Evolutionary conservation across 192 early-diverging fungal species (phyloP).

Genomic region (Umbelopsis vinacea): DNA sequence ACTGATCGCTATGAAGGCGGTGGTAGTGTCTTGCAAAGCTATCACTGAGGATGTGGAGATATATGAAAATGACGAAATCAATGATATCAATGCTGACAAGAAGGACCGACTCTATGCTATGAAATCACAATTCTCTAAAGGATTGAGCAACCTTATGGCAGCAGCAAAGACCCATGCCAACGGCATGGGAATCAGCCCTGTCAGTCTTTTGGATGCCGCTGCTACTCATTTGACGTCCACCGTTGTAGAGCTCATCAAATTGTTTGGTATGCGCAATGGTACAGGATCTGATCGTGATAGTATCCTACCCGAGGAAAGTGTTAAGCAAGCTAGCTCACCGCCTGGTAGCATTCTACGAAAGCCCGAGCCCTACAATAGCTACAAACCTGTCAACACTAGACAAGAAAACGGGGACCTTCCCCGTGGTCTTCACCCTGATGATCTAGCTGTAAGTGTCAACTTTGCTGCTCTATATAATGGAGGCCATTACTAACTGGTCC

Average conservation of each 20-base stretch:
- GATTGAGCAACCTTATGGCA: constrained; percentile 70
- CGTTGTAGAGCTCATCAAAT: constrained; percentile 78
- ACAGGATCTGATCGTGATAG: constrained; percentile 27
- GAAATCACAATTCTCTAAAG: constrained; percentile 66
- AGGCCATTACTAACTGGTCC: background rate
- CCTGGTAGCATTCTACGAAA: background rate
- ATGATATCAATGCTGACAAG: constrained; percentile 52
- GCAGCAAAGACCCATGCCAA: constrained; percentile 81
- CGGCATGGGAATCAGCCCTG: constrained; percentile 64
- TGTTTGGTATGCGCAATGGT: constrained; percentile 38
- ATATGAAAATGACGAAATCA: constrained; percentile 55
- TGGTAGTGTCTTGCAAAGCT: constrained; percentile 81
- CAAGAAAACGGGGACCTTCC: background rate
- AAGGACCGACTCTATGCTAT: constrained; percentile 53
- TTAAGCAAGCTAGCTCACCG: constrained; percentile 8
- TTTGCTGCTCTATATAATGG: constrained; percentile 38
- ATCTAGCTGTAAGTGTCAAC: constrained; percentile 22
- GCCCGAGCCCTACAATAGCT: background rate
- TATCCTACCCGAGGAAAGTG: background rate
- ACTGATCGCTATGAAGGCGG: constrained; percentile 81
- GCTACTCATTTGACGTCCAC: constrained; percentile 79
- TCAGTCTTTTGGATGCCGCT: constrained; percentile 80
- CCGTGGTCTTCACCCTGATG: constrained; percentile 13
- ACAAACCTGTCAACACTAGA: background rate
- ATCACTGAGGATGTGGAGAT: constrained; percentile 84